Percentiles rank a stretch among this genome's conserved stretches.
Evolutionary conservation across 352 stramenopile species (phyloP).

Genomic region (Phytopythium mirpurense): DNA sequence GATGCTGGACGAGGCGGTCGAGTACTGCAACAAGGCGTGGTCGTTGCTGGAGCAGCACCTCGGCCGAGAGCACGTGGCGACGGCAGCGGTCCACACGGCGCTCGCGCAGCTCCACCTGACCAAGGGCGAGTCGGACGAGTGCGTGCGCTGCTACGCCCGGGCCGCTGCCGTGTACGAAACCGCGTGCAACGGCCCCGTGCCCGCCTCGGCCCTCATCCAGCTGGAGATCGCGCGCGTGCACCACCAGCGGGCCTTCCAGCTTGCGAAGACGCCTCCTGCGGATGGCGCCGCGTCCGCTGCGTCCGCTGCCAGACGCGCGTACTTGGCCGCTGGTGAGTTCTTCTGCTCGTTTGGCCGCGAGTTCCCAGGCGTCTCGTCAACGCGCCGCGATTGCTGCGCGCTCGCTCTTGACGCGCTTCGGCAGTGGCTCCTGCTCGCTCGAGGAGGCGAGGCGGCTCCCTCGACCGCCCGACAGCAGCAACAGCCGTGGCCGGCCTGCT

Average conservation of each 20-base stretch:
- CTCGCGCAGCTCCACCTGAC: conserved; percentile 51
- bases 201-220: conserved; percentile 46
- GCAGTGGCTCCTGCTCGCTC: conserved; percentile 28
- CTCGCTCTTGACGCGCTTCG: conserved; percentile 58
- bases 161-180: conserved; percentile 53
- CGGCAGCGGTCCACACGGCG: conserved; percentile 37
- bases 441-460: not conserved
- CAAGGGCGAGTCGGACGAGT: conserved; percentile 29
- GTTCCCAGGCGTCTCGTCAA: conserved; percentile 43
- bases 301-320: conserved; percentile 13
- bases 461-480: not conserved
- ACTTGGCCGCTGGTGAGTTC: conserved; percentile 39
- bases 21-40: conserved; percentile 63
- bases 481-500: not conserved
- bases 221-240: conserved; percentile 59
- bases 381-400: conserved; percentile 47
- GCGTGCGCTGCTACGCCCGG: conserved; percentile 33
- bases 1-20: conserved; percentile 55
- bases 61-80: conserved; percentile 50
- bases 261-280: not conserved
- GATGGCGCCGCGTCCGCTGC: not conserved
- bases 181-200: conserved; percentile 47
- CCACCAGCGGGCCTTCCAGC: conserved; percentile 16
- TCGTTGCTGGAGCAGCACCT: conserved; percentile 42
- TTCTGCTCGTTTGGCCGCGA: conserved; percentile 57